These are phyloP conservation scores for Cicer arietinum DNA, from an alignment of 306 rosid species.

Conservation along the genomic window DNA sequence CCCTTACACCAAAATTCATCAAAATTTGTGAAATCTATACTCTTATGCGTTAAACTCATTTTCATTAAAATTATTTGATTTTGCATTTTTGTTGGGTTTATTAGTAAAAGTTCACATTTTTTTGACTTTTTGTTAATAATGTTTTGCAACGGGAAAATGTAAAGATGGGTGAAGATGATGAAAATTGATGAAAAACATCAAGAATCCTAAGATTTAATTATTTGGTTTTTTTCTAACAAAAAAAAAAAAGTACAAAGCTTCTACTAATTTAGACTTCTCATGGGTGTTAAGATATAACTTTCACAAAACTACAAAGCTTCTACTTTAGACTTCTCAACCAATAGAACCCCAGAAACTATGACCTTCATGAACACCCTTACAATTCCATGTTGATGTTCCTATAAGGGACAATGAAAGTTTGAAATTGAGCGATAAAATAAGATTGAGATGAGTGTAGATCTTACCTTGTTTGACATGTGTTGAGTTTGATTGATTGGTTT, in stretches of 20 bases:
- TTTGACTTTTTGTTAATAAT: background rate
- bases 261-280: slow-evolving; percentile 71
- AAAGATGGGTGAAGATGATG: too few species aligned
- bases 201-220: too few species aligned
- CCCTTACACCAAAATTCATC: slow-evolving; percentile 50
- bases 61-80: background rate
- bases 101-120: background rate
- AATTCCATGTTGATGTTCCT: slow-evolving; percentile 46
- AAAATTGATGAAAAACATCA: too few species aligned
- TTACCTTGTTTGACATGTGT: too few species aligned
- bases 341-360: slow-evolving; percentile 50
- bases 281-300: too few species aligned
- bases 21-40: slow-evolving; percentile 47
- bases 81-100: slow-evolving; percentile 11
- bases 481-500: too few species aligned
- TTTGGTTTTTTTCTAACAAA: too few species aligned
- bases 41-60: too few species aligned
- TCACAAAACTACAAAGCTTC: slow-evolving; percentile 58
- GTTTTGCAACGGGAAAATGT: background rate
- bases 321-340: slow-evolving; percentile 81
- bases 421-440: slow-evolving; percentile 65
- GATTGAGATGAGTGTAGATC: slow-evolving; percentile 34
- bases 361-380: slow-evolving; percentile 61
- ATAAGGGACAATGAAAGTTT: slow-evolving; percentile 7
- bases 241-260: slow-evolving; percentile 52